phyloP scores from a whole-genome alignment of 75 land plant genomes.

The Pseudotsuga menziesii region DNA sequence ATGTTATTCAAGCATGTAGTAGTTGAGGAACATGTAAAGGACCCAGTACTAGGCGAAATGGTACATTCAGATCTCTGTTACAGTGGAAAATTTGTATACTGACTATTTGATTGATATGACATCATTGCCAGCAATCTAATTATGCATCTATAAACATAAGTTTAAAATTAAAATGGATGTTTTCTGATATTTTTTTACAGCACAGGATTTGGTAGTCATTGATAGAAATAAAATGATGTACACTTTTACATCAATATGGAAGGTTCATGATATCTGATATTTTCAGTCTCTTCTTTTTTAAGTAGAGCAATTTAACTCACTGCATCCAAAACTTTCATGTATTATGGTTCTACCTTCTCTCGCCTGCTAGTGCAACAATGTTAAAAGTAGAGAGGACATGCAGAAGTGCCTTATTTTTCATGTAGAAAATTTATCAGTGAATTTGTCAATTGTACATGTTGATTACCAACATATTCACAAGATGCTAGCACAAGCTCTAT shows the following conservation, averaged over 20 bases:
- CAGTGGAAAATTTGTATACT: neutral
- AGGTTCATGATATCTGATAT: too few relatives aligned
- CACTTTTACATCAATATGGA: too few relatives aligned
- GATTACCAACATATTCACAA: neutral
- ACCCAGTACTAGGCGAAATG: constrained; percentile 81
- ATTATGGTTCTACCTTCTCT: constrained; percentile 1
- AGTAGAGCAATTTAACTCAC: neutral
- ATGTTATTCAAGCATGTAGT: constrained; percentile 86
- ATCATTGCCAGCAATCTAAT: neutral
- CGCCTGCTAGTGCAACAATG: neutral
- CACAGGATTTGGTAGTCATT: too few relatives aligned
- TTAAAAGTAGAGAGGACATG: neutral
- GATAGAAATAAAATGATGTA: too few relatives aligned
- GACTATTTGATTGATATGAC: neutral
- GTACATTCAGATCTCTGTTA: constrained; percentile 25
- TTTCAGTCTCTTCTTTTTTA: too few relatives aligned
- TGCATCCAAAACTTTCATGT: neutral
- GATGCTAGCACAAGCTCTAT: neutral
- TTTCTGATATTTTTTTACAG: too few relatives aligned
- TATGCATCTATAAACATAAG: neutral
- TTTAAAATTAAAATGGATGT: neutral
- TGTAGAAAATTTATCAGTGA: neutral
- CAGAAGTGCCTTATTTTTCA: neutral
- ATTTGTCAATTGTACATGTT: neutral
- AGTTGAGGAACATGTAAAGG: constrained; percentile 72